Base-by-base conservation (phyloP, 192 early-diverging fungal genomes). In the Rhizophagus clarus region DNA sequence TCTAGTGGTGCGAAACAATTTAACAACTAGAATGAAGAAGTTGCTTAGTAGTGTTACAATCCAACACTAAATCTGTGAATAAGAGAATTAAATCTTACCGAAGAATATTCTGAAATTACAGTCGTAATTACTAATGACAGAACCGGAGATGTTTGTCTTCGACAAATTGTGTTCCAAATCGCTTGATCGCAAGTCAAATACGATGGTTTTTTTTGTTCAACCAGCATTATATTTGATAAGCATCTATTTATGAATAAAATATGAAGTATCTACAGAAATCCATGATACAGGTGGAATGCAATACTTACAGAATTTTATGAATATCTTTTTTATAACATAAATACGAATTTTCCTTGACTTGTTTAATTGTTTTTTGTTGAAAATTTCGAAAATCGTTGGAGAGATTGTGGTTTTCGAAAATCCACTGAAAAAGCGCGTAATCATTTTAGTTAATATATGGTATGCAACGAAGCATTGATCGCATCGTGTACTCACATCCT, bases 201-300 rank as follows among this genome's bases (percentile, higher is more conserved):
- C 28, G 51, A 31, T 47, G 56, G 72, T 74, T 74, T 74, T 74
- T 29, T 74, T 47, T n/a, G 72, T 24, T 74, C 47, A 74, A 74
- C 12, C 72, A 74, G 9, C 72, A 74, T 74, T 74, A 74, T 74
- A 74, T 74, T 74, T 49, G 72, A 74, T 60, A 74, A n/a, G 28
- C 72, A 74, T 56, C 47, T 74, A 56, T 74, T 74, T 51, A 73
- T 73, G 72, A 73, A 73, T 51, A 73, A n/a, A 56, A 73, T 73
- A 56, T 47, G 45, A 73, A 51, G 17, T 15, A 26, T 17, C 15
- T 51, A 56, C 24, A 74, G 12, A 69, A 74, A 60, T 20, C 26
- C 72, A 74, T 74, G 11, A 74, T 74, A 28, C 47, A 24, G 47
- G 8, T 56, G 4, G 72, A 28, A 74, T 74, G 3, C 47, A 56